phyloP scores from a whole-genome alignment of 2,329 filamentous ascomycete genomes.

The Cladorrhinum sp. region DNA sequence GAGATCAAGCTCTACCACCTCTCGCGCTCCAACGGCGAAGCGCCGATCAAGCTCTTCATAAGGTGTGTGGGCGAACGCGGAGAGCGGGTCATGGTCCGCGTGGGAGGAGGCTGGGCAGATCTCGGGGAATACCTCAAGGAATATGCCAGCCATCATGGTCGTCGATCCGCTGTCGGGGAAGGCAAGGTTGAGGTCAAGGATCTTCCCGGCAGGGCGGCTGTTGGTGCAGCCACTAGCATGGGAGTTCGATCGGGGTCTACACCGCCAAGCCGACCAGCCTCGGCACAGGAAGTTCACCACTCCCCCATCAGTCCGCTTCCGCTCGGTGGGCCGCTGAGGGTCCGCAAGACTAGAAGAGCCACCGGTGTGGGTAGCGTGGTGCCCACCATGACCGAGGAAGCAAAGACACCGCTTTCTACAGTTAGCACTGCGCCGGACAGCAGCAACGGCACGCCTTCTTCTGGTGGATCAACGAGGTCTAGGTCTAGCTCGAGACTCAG shows the following conservation, averaged over 20 bases:
- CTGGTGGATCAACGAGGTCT: conserved; percentile 45
- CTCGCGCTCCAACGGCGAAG: conserved; percentile 75
- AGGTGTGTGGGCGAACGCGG: conserved; percentile 85
- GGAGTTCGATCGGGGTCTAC: conserved; percentile 31
- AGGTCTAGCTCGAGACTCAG: conserved; percentile 52
- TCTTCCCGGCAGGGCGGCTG: conserved; percentile 25
- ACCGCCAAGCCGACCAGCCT: conserved; percentile 36
- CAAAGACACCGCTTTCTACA: conserved; percentile 44
- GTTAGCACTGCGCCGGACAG: conserved; percentile 28
- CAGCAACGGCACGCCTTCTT: conserved; percentile 36
- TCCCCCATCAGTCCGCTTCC: conserved; percentile 19
- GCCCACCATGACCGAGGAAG: conserved; percentile 19
- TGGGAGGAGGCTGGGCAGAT: conserved; percentile 98
- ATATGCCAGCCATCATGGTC: conserved; percentile 87
- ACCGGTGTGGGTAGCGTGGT: conserved; percentile 33
- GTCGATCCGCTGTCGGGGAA: conserved; percentile 53
- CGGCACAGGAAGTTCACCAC: conserved; percentile 36
- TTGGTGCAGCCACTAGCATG: conserved; percentile 10
- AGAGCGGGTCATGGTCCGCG: conserved; percentile 95
- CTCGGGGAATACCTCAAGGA: conserved; percentile 91
- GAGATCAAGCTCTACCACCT: conserved; percentile 93
- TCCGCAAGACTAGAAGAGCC: conserved; percentile 54
- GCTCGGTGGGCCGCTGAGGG: conserved; percentile 43
- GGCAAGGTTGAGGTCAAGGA: conserved; percentile 56
- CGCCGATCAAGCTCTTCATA: conserved; percentile 92